Percentiles rank a stretch among this genome's conserved stretches.
Evolutionary conservation across 2,329 filamentous ascomycete species (phyloP).

Genomic region (Byssothecium circinans): DNA sequence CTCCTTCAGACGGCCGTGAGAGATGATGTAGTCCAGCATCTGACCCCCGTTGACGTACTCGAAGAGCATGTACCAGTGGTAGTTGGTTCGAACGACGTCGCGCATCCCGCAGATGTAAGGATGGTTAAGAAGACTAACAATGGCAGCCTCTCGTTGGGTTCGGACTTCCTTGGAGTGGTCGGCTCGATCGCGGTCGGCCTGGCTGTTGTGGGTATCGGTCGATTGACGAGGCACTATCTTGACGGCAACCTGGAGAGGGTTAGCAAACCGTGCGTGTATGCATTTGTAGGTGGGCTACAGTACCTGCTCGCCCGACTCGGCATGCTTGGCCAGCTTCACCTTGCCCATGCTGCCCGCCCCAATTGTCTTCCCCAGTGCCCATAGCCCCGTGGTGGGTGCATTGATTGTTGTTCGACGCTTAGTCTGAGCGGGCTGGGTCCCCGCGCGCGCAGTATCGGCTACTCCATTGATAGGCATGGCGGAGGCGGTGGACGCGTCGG

Average conservation of each 20-base stretch:
- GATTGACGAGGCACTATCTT: constrained; percentile 95
- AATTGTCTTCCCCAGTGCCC: constrained; percentile 94
- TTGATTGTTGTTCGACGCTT: constrained; percentile 77
- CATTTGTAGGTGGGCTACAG: constrained; percentile 22
- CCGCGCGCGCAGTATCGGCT: constrained; percentile 34
- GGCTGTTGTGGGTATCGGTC: constrained; percentile 75
- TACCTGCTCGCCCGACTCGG: constrained; percentile 89
- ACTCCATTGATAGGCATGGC: constrained; percentile 44
- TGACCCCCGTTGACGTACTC: constrained; percentile 98
- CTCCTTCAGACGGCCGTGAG: constrained; percentile 94
- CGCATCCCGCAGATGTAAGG: constrained; percentile 95
- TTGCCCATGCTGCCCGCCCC: constrained; percentile 99
- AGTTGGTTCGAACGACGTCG: constrained; percentile 92
- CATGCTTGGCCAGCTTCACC: constrained; percentile 90
- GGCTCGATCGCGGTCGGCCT: constrained; percentile 79
- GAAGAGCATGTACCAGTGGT: constrained; percentile 99
- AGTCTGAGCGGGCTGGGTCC: constrained; percentile 22
- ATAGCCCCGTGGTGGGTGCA: constrained; percentile 80
- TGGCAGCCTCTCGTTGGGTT: constrained; percentile 92
- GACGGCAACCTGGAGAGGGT: constrained; percentile 72
- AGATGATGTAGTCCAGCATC: constrained; percentile 99
- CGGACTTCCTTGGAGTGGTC: constrained; percentile 96
- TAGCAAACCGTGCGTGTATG: constrained; percentile 6
- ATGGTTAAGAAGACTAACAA: constrained; percentile 90
- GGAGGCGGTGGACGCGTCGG: constrained; percentile 45